Base-by-base conservation (phyloP, 2,329 filamentous ascomycete species). In the Phoma herbarum region DNA sequence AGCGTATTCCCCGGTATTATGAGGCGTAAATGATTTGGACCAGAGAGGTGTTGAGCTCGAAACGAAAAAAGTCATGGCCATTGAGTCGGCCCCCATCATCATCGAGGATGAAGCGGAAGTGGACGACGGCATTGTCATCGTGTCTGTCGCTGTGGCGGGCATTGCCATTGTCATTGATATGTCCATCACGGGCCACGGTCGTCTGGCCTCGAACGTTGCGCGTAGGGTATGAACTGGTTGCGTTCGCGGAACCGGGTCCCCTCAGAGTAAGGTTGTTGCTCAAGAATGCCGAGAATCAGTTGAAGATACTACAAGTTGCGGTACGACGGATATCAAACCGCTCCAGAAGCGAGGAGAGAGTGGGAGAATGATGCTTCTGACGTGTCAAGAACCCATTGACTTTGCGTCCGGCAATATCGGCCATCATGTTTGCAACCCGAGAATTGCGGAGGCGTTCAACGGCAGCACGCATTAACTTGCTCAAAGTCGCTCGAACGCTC, bases 11-110 rank as follows among this genome's bases (percentile, higher is more conserved):
- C 89, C 91, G 0, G 83, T 78, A 11, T 79, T 87, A 16, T 72
- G 78, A 3, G 93, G 93, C 1, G 89, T 89, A 91, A 93, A 97
- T 45, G 81, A 74, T 11, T 77, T 75, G 12, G 90, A 88, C 80
- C 82, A 91, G 39, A 92, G 82, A 1, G 88, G 81, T 1, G 88
- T 90, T 41, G 71, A 76, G 44, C 85, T 84, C 56, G 80, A 79
- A 64, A 82, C 85, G 63, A 87, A 88, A 82, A 94, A 94, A 54
- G 79, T 78, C 83, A 85, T 86, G 49, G 72, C 69, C 84, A 85
- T 85, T 9, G 53, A 41, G n/a, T 59, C 50, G 45, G 57, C 60
- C 4, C 46, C 47, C 59, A 62, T 64, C 60, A 59, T 61, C 12
- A 29, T 45, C 25, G 20, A 33, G 11, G 35, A 33, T 6, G 56